A percentile compares a stretch with the other conserved stretches of the same genome.
Evolutionary conservation across 306 rosid species (phyloP).

Genomic region (Citrullus amarus): DNA sequence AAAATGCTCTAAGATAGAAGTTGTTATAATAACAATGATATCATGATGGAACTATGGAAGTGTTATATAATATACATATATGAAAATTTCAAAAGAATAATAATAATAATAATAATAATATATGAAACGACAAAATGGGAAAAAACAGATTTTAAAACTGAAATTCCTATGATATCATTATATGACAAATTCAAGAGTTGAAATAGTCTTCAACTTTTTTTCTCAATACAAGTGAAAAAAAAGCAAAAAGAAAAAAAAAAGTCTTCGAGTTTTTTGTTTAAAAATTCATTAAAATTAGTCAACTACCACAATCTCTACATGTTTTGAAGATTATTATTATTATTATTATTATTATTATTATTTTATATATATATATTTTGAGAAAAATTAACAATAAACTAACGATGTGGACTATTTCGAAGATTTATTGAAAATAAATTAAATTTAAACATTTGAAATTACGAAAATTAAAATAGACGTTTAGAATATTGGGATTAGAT

Average conservation of each 20-base stretch:
- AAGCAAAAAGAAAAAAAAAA: background rate
- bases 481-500: too few species aligned
- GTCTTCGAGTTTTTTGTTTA: background rate
- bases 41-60: background rate
- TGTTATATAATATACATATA: background rate
- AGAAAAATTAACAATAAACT: too few species aligned
- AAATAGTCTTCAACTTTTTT: background rate
- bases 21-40: background rate
- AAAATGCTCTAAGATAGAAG: background rate
- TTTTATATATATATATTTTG: too few species aligned
- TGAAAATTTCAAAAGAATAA: background rate
- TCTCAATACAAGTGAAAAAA: background rate
- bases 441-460: too few species aligned
- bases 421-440: too few species aligned
- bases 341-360: too few species aligned
- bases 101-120: background rate
- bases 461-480: too few species aligned
- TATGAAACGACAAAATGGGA: background rate
- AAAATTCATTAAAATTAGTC: background rate
- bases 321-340: too few species aligned
- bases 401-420: too few species aligned
- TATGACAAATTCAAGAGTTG: background rate
- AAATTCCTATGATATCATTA: background rate
- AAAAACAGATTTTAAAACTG: background rate
- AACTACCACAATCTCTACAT: background rate